Evolutionary conservation across 2,329 filamentous ascomycete genomes (phyloP).

Genomic region (Mariannaea elegans): DNA sequence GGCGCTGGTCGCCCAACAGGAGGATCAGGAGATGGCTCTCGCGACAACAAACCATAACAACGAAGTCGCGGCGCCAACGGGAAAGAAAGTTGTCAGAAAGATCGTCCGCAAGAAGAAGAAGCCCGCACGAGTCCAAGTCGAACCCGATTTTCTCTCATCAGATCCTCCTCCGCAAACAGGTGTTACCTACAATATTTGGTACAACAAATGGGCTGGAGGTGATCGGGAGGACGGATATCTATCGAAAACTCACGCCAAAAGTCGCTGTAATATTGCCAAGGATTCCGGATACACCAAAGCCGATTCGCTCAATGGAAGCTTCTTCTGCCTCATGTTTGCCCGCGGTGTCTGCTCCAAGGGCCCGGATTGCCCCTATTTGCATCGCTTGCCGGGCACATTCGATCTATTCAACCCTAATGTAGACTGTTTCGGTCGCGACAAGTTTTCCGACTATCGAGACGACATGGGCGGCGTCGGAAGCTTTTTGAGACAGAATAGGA

Average conservation of each 20-base stretch:
- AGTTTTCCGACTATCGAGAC: constrained; percentile 90
- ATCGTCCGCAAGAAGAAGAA: constrained; percentile 91
- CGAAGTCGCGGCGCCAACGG: constrained; percentile 57
- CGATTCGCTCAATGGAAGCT: constrained; percentile 80
- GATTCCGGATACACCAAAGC: constrained; percentile 84
- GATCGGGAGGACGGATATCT: constrained; percentile 93
- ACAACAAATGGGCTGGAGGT: constrained; percentile 97
- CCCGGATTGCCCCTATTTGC: constrained; percentile 92
- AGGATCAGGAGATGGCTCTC: constrained; percentile 45
- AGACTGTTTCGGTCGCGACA: constrained; percentile 89
- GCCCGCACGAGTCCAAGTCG: constrained; percentile 90
- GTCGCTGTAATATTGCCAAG: constrained; percentile 84
- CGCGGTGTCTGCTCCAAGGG: constrained; percentile 85
- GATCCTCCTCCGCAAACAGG: constrained; percentile 92
- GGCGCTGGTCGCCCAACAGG: constrained; percentile 39
- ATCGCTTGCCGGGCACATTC: constrained; percentile 84
- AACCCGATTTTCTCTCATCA: constrained; percentile 81
- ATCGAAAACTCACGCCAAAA: constrained; percentile 81
- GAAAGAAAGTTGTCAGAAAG: constrained; percentile 79
- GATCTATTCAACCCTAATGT: constrained; percentile 94
- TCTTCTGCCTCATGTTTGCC: constrained; percentile 93
- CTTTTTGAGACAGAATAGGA: constrained; percentile 93
- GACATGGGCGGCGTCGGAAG: constrained; percentile 98
- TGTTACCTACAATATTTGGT: constrained; percentile 96
- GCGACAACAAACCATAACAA: constrained; percentile 50